Base-by-base conservation (phyloP, 1,139 yeast species). In the Pichia sp. region DNA sequence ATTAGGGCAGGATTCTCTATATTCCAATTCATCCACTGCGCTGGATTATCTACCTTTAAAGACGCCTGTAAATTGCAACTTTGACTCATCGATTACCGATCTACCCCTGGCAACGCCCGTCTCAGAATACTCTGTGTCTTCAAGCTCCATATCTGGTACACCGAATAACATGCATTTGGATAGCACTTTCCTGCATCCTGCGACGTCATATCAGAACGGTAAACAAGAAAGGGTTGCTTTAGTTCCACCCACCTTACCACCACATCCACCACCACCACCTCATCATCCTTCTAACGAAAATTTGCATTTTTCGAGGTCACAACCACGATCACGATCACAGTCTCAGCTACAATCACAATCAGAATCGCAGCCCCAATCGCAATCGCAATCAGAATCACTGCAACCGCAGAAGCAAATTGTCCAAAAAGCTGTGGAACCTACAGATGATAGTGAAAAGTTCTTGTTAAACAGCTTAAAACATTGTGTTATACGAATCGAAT, bases 401-500 rank as follows among this genome's bases (percentile, higher is more conserved):
- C 45, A 42, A 13, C 45, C 10, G 23, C 10, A 15, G 11, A 19
- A 13, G 15, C 45, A 16, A n/a, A 36, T 15, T 11, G n/a, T n/a
- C n/a, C 16, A 11, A 10, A 36, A 50, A 45, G 19, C 48, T 3
- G 13, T 40, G n/a, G 41, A 32, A 8, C 49, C 52, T 8, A 43
- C 16, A 6, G 54, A 54, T 46, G 57, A 56, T 45, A 49, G 54
- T 54, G 57, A 56, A 32, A 68, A 67, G 42, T 67, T 66, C 51
- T 49, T 67, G 30, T 55, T 95, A 1, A 81, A 78, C 31, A 89
- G 85, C 34, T 74, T 89, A 52, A 77, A 79, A 34, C 82, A 89
- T 0, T 64, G 70, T 1, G 57, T 66, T 10, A 79, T 89, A 30
- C 71, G 76, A 16, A 79, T 90, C 5, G 76, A 74, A 23, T 79